These are phyloP conservation scores for Naumovozyma dairenensis DNA, from an alignment of 805 yeast genomes.

Conservation along the genomic window DNA sequence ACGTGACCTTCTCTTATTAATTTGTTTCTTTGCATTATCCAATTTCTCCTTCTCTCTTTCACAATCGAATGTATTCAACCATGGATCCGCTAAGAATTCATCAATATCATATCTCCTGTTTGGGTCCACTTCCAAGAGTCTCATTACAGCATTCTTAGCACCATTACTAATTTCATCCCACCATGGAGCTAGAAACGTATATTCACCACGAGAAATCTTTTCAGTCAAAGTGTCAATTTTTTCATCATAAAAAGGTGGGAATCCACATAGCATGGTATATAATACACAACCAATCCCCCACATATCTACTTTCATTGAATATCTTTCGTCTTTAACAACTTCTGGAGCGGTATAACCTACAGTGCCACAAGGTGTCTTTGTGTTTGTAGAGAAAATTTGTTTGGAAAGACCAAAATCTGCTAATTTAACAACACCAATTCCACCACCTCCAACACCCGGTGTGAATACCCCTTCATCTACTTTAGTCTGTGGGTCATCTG, in stretches of 20 bases:
- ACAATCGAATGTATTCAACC: constrained; percentile 37
- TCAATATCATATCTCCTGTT: constrained; percentile 56
- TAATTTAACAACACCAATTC: constrained; percentile 77
- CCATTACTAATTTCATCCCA: constrained; percentile 74
- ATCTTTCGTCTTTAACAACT: constrained; percentile 85
- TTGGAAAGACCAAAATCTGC: constrained; percentile 96
- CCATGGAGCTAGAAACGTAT: constrained; percentile 72
- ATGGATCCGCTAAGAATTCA: constrained; percentile 60
- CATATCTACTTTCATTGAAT: constrained; percentile 93
- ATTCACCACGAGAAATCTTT: constrained; percentile 64
- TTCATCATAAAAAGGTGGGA: constrained; percentile 89
- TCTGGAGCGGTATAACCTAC: constrained; percentile 99
- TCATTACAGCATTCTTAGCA: constrained; percentile 59
- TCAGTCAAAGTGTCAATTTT: constrained; percentile 55
- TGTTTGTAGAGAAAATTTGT: constrained; percentile 75
- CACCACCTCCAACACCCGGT: constrained; percentile 83
- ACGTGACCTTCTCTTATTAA: constrained; percentile 16
- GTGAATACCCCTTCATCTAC: constrained; percentile 80
- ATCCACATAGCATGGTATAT: constrained; percentile 89
- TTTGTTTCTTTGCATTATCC: constrained; percentile 6
- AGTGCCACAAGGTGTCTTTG: constrained; percentile 97
- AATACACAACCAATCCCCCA: constrained; percentile 98
- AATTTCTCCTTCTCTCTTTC: constrained; percentile 3
- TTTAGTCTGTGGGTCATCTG: constrained; percentile 61
- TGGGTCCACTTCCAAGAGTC: constrained; percentile 62